These are phyloP conservation scores for Neodidymelliopsis sp. DNA, from an alignment of 2,329 filamentous ascomycete genomes.

Conservation along the genomic window DNA sequence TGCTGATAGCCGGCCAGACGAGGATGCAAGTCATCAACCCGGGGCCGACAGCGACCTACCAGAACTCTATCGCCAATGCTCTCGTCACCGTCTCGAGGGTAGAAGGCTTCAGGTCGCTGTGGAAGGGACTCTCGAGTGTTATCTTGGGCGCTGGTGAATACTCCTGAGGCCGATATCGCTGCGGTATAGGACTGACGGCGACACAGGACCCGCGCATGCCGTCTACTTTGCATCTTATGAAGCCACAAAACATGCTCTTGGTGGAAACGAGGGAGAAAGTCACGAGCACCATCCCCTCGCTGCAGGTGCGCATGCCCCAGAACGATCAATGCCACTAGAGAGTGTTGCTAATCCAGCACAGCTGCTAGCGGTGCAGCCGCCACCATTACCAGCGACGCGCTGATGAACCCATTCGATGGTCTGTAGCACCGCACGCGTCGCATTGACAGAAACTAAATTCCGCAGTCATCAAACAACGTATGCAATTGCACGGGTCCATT, in stretches of 20 bases:
- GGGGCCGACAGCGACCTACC: constrained; percentile 80
- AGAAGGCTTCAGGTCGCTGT: constrained; percentile 90
- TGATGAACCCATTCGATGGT: constrained; percentile 99
- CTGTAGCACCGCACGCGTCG: constrained; percentile 45
- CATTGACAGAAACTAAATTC: constrained; percentile 26
- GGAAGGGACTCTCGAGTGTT: constrained; percentile 96
- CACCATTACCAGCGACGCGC: constrained; percentile 94
- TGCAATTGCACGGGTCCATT: constrained; percentile 96
- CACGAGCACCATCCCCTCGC: constrained; percentile 93
- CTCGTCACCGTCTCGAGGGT: constrained; percentile 90
- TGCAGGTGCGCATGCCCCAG: constrained; percentile 68
- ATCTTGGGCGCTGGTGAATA: constrained; percentile 85
- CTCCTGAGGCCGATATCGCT: constrained; percentile 1
- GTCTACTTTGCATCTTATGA: constrained; percentile 99
- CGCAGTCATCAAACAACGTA: constrained; percentile 96
- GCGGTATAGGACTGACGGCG: constrained; percentile 35
- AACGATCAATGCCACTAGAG: neutral
- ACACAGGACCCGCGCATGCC: constrained; percentile 87
- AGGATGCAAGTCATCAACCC: constrained; percentile 97
- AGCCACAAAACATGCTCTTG: constrained; percentile 93
- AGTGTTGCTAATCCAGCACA: constrained; percentile 56
- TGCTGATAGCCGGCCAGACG: constrained; percentile 66
- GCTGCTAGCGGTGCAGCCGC: constrained; percentile 92
- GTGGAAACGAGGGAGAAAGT: constrained; percentile 83
- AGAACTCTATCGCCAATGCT: constrained; percentile 82